Evolutionary conservation across 345 rosid genomes (phyloP).

Genomic region (Boechera stricta): DNA sequence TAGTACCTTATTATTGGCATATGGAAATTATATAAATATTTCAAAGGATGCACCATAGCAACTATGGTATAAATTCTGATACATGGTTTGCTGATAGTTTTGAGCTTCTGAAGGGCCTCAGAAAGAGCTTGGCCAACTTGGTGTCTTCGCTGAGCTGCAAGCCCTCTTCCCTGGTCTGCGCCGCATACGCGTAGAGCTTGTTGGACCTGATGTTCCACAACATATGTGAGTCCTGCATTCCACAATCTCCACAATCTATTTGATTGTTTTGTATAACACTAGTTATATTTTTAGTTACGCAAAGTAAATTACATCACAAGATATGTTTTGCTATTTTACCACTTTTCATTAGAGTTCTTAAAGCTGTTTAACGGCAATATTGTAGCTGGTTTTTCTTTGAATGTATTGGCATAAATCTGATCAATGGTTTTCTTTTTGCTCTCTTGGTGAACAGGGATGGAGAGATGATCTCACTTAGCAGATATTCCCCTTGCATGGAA

Average conservation of each 20-base stretch:
- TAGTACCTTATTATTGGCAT: not conserved
- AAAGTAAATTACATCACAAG: not conserved
- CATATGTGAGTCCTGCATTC: conserved; percentile 54
- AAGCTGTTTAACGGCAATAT: not conserved
- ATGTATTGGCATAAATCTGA: not conserved
- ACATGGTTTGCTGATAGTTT: conserved; percentile 35
- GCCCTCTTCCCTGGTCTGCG: conserved; percentile 76
- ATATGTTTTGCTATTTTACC: not conserved
- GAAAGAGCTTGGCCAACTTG: conserved; percentile 84
- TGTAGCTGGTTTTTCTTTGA: conserved; percentile 6
- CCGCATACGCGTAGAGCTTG: conserved; percentile 58
- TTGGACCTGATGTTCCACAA: conserved; percentile 88
- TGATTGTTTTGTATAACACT: not conserved
- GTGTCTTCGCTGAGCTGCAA: conserved; percentile 79
- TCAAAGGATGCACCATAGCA: conserved; percentile 1
- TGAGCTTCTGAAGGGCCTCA: conserved; percentile 75
- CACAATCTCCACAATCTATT: not conserved
- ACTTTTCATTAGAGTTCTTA: not conserved
- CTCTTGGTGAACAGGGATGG: conserved; percentile 60
- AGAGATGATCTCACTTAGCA: conserved; percentile 52
- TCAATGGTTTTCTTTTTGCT: conserved; percentile 5
- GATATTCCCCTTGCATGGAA: conserved; percentile 62
- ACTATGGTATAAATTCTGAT: conserved; percentile 15
- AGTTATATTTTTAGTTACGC: not conserved
- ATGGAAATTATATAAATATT: not conserved